Evolutionary conservation across 2,329 filamentous ascomycete species (phyloP), one percentile per base, ranked within the genome.

Genomic region (Epichloe uncinata): DNA sequence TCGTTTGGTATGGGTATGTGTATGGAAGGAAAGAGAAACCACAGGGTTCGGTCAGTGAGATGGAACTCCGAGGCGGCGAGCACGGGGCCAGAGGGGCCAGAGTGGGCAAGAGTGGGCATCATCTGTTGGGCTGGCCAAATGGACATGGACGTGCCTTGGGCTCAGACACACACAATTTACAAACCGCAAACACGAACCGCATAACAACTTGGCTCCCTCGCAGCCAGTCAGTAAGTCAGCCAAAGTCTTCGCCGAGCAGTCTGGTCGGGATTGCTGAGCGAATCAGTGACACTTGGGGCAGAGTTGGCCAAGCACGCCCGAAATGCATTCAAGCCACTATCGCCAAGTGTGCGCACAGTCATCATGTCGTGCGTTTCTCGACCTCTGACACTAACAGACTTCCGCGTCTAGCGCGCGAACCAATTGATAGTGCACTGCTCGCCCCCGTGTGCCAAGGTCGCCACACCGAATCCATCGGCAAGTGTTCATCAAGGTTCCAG

Each of bases 1-100:
- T 46, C 41, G 36, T 43, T 42, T 18, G 42, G 34, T 43, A 37
- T 48, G 40, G 48, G 33, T 42, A 48, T 45, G 48, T 48, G 48
- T 40, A 49, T 53, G 51, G 51, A 51, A 51, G 38, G 45, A 47
- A 45, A 47, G 45, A 51, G 49, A 51, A 53, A 48, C 30, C 22
- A 37, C 48, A 45, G 51, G 48, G 48, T 35, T 48, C 18, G 22
- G 33, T 48, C 40, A 38, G 48, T 40, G 51, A 46, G 42, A 43
- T 48, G 26, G 45, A 48, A 45, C 43, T 49, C 35, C 18, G 30
- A 35, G 35, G 20, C 26, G 36, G 20, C 33, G 38, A 40, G 45
- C 49, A 48, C 45, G 45, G 50, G 50, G 46, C 34, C 26, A 35
- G 22, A 38, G 36, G 12, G 35, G 33, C 12, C 36, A 49, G 34